Percentiles rank a stretch among this genome's conserved stretches.
Evolutionary conservation across 345 rosid genomes (phyloP).

Genomic region (Murraya paniculata): DNA sequence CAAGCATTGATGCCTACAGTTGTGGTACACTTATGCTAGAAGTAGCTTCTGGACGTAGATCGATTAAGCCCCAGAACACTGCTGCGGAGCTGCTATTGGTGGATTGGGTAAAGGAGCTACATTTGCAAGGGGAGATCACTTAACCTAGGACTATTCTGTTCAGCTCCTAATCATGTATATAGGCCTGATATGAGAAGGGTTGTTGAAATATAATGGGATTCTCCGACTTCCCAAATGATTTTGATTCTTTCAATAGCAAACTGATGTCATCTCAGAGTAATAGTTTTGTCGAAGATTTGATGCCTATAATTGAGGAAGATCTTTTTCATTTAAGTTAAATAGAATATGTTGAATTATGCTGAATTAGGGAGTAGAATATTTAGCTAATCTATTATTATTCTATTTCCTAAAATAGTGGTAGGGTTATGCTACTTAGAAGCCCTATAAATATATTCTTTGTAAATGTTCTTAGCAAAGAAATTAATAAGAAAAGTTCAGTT

Average conservation of each 20-base stretch:
- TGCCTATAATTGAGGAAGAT: too few species aligned
- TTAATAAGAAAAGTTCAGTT: too few species aligned
- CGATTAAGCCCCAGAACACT: constrained; percentile 24
- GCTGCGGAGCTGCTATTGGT: constrained; percentile 36
- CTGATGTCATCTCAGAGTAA: neutral
- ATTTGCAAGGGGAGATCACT: constrained; percentile 16
- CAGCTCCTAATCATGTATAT: constrained; percentile 26
- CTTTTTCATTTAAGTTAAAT: too few species aligned
- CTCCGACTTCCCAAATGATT: constrained; percentile 14
- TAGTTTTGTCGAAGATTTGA: too few species aligned
- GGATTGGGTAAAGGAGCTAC: constrained; percentile 33
- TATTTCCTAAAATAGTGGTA: too few species aligned
- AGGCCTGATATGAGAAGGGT: constrained; percentile 39
- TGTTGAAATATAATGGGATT: constrained; percentile 5
- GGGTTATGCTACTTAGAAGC: too few species aligned
- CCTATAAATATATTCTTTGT: too few species aligned
- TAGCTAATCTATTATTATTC: too few species aligned
- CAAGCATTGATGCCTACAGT: constrained; percentile 35
- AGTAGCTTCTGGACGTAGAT: constrained; percentile 37
- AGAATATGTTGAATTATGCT: too few species aligned
- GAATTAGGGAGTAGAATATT: too few species aligned
- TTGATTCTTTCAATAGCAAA: constrained; percentile 5
- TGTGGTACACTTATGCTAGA: constrained; percentile 36
- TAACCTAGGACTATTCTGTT: constrained; percentile 38
- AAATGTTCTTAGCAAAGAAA: too few species aligned